These are phyloP conservation scores for Nannizziopsis barbatae DNA, from an alignment of 2,329 filamentous ascomycete genomes.

Conservation along the genomic window DNA sequence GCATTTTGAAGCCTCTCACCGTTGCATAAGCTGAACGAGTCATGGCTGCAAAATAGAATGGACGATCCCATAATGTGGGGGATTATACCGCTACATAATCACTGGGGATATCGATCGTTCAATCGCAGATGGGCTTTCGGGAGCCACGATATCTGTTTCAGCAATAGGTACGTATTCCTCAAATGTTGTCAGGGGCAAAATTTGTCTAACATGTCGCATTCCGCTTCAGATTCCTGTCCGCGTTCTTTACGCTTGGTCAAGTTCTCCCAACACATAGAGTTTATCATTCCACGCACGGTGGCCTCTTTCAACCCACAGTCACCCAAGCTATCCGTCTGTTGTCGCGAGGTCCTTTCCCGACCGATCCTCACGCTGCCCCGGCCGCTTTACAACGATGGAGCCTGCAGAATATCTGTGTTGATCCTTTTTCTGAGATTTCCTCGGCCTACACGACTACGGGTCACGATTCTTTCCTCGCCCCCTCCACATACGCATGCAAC, in stretches of 20 bases:
- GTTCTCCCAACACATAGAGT: conserved; percentile 78
- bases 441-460: conserved; percentile 33
- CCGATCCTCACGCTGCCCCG: conserved; percentile 35
- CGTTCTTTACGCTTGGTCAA: conserved; percentile 83
- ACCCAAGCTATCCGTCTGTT: conserved; percentile 75
- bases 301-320: conserved; percentile 81
- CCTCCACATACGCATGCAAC: conserved; percentile 58
- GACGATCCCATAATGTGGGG: conserved; percentile 96
- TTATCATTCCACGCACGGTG: conserved; percentile 66
- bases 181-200: background rate
- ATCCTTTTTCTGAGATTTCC: conserved; percentile 37
- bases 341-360: conserved; percentile 52
- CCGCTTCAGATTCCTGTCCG: conserved; percentile 47
- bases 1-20: conserved; percentile 10
- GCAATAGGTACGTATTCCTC: conserved; percentile 53
- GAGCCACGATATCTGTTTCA: conserved; percentile 92
- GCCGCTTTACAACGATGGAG: conserved; percentile 31
- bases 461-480: conserved; percentile 49
- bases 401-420: conserved; percentile 34
- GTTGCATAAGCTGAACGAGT: conserved; percentile 9
- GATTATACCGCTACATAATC: conserved; percentile 63
- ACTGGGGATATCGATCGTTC: conserved; percentile 50
- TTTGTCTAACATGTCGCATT: conserved; percentile 3
- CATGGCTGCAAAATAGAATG: conserved; percentile 46
- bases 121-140: conserved; percentile 83